Evolutionary conservation across 2,329 filamentous ascomycete genomes (phyloP).

Genomic region (Arthrobotrys megalospora): DNA sequence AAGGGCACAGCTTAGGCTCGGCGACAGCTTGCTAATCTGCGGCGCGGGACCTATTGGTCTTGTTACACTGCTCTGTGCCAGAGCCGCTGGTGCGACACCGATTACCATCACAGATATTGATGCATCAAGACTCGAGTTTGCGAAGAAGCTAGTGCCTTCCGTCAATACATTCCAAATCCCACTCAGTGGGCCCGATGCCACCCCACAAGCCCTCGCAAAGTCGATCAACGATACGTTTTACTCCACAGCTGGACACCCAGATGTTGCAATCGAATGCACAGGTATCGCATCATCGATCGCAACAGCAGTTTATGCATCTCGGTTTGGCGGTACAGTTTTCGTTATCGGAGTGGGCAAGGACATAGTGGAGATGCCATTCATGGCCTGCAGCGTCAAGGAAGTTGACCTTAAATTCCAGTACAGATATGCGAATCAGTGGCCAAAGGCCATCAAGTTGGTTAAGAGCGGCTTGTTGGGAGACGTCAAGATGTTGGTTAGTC

Average conservation of each 20-base stretch:
- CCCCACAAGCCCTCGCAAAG: conserved; percentile 79
- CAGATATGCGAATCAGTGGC: conserved; percentile 87
- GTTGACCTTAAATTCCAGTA: conserved; percentile 98
- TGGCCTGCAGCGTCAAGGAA: conserved; percentile 90
- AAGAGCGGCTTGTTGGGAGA: conserved; percentile 80
- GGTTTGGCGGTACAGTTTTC: conserved; percentile 97
- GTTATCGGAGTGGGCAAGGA: conserved; percentile 96
- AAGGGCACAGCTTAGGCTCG: conserved; percentile 82
- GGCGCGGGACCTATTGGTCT: conserved; percentile 95
- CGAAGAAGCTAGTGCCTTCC: conserved; percentile 83
- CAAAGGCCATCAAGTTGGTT: conserved; percentile 88
- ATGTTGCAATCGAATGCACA: conserved; percentile 90
- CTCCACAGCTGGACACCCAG: conserved; percentile 81
- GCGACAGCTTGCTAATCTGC: conserved; percentile 89
- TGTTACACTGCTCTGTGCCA: conserved; percentile 85
- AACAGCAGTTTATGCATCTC: conserved; percentile 87
- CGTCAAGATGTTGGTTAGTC: conserved; percentile 85
- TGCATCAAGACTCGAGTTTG: conserved; percentile 85
- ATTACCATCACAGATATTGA: conserved; percentile 97
- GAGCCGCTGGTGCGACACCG: conserved; percentile 89
- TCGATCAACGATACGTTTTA: conserved; percentile 77
- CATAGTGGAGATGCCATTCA: conserved; percentile 95
- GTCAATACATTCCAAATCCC: conserved; percentile 86
- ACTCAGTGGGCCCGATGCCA: conserved; percentile 68
- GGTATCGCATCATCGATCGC: conserved; percentile 92